These are phyloP conservation scores for Ogataea degrootiae DNA, from an alignment of 805 yeast genomes.

Conservation along the genomic window DNA sequence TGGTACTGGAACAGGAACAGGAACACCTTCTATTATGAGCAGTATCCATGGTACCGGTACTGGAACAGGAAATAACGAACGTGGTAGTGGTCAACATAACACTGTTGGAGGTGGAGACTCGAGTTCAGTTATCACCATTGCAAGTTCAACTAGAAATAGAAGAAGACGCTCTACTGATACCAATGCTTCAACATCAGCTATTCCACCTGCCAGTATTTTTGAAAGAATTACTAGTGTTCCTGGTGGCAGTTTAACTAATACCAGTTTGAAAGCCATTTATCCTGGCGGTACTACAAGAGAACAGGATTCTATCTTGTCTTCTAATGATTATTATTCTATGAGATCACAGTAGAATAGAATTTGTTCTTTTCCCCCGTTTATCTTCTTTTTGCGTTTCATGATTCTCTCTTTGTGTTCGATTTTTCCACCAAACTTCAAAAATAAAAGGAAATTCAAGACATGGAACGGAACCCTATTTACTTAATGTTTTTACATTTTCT, in stretches of 20 bases:
- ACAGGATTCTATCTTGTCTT: constrained; percentile 15
- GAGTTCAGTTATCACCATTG: constrained; percentile 31
- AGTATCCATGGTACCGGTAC: neutral
- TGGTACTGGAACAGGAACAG: too few species aligned
- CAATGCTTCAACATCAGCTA: constrained; percentile 63
- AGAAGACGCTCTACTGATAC: constrained; percentile 36
- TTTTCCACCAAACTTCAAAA: too few species aligned
- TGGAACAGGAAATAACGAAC: neutral
- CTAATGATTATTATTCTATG: constrained; percentile 15
- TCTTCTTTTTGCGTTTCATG: neutral
- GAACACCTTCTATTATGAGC: constrained; percentile 5
- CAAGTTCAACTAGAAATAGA: constrained; percentile 30
- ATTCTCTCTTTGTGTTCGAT: neutral
- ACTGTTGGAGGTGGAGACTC: constrained; percentile 18
- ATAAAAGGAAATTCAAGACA: too few species aligned
- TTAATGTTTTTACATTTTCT: too few species aligned
- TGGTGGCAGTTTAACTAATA: neutral
- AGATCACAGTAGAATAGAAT: constrained; percentile 7
- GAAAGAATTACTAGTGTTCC: constrained; percentile 37
- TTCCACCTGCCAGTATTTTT: constrained; percentile 69
- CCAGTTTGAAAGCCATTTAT: neutral
- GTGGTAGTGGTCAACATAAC: neutral
- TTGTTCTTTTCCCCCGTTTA: neutral
- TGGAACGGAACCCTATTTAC: too few species aligned
- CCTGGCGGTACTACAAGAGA: constrained; percentile 5